Evolutionary conservation across 768 basidiomycete species (phyloP).

Genomic region (Trametes cubensis): DNA sequence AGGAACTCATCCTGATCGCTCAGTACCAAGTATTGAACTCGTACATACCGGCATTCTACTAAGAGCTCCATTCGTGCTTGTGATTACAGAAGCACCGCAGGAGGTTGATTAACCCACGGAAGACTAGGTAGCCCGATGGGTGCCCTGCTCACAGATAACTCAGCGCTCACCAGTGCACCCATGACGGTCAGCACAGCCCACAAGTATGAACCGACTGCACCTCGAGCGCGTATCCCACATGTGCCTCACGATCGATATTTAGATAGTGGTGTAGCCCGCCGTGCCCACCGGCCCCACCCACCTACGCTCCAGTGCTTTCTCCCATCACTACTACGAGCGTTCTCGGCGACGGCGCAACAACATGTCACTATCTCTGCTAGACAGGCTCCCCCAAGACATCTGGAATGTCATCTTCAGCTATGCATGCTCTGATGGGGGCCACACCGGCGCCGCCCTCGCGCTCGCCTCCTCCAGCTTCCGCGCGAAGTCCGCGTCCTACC

Average conservation of each 20-base stretch:
- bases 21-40: no score
- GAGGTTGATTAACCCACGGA: no score
- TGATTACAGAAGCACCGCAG: no score
- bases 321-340: no score
- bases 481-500: constrained; percentile 1
- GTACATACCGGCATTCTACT: no score
- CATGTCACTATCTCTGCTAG: background rate
- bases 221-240: no score
- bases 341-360: background rate
- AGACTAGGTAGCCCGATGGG: no score
- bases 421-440: constrained; percentile 20
- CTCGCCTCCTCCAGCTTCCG: constrained; percentile 8
- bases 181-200: constrained; percentile 1
- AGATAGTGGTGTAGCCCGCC: background rate
- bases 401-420: constrained; percentile 5
- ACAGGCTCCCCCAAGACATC: constrained; percentile 7
- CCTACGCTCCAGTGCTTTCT: no score
- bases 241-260: background rate
- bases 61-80: no score
- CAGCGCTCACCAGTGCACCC: background rate
- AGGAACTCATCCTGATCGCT: no score
- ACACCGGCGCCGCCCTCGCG: constrained; percentile 18
- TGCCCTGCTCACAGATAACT: background rate
- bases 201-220: no score
- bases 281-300: background rate